These are phyloP conservation scores for Ustilago tritici DNA, from an alignment of 1,284 basidiomycete genomes.

Conservation along the genomic window DNA sequence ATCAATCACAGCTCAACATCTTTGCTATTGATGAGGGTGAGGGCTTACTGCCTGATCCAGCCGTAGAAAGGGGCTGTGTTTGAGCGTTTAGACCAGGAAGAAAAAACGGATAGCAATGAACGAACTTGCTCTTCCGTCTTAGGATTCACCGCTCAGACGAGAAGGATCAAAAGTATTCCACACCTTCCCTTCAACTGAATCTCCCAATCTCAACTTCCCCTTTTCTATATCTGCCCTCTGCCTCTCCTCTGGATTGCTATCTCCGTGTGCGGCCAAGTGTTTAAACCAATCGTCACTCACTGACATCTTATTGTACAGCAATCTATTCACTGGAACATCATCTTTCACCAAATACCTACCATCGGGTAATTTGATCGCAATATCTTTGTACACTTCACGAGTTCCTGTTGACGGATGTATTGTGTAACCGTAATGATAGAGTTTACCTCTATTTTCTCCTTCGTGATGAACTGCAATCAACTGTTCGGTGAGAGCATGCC, in stretches of 20 bases:
- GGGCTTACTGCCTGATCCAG: no score
- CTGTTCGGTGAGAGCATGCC: not conserved
- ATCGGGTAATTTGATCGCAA: not conserved
- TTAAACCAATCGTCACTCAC: not conserved
- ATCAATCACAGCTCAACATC: no score
- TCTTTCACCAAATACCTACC: slow-evolving; percentile 2
- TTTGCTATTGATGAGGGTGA: no score
- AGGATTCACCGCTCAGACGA: no score
- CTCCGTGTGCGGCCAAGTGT: not conserved
- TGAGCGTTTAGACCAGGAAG: no score
- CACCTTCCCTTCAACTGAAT: not conserved
- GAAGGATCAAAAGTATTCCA: not conserved
- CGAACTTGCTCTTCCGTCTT: no score
- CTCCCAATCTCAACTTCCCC: not conserved
- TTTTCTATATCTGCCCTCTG: not conserved
- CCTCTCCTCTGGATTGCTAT: not conserved
- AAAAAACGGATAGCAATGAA: no score
- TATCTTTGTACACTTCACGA: not conserved
- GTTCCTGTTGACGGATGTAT: not conserved
- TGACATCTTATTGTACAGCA: not conserved
- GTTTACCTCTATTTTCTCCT: not conserved
- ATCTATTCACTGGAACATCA: not conserved
- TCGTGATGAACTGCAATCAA: not conserved
- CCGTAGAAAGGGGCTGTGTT: no score
- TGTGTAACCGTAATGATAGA: not conserved